Conservation (phyloP, 2,329 filamentous ascomycete species). For the Arthrobotrys pseudoclavata region DNA sequence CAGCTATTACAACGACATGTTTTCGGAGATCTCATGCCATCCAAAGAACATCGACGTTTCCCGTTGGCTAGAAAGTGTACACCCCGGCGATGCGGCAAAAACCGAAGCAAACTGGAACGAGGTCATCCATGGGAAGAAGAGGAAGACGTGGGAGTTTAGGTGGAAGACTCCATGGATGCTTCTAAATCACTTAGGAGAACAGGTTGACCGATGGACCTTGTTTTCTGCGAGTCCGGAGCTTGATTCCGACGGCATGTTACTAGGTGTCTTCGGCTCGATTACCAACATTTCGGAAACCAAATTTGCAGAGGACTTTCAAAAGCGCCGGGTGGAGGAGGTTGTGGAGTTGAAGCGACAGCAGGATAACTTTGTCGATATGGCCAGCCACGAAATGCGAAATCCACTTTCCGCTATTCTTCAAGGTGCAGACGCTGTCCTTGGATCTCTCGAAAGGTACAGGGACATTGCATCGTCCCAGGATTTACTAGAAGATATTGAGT, state of each 20-base stretch:
- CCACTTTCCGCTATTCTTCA: conserved; percentile 81
- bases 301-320: conserved; percentile 61
- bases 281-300: conserved; percentile 61
- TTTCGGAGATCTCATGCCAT: conserved; percentile 67
- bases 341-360: conserved; percentile 77
- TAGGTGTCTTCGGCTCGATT: conserved; percentile 58
- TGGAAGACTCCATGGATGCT: conserved; percentile 53
- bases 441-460: conserved; percentile 55
- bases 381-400: conserved; percentile 79
- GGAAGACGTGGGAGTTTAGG: conserved; percentile 58
- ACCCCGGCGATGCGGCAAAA: conserved; percentile 41
- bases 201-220: conserved; percentile 54
- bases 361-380: conserved; percentile 78
- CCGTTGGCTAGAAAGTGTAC: conserved; percentile 57
- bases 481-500: conserved; percentile 62
- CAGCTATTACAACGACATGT: conserved; percentile 85
- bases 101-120: conserved; percentile 49
- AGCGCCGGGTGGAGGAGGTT: conserved; percentile 66
- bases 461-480: conserved; percentile 37
- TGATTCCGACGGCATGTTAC: conserved; percentile 47
- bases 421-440: conserved; percentile 79
- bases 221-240: conserved; percentile 56
- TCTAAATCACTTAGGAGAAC: conserved; percentile 47
- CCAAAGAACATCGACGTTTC: conserved; percentile 43
- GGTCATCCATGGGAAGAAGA: conserved; percentile 46